Conservation (phyloP, 257 asterid species). For the Solanum raphanifolium region DNA sequence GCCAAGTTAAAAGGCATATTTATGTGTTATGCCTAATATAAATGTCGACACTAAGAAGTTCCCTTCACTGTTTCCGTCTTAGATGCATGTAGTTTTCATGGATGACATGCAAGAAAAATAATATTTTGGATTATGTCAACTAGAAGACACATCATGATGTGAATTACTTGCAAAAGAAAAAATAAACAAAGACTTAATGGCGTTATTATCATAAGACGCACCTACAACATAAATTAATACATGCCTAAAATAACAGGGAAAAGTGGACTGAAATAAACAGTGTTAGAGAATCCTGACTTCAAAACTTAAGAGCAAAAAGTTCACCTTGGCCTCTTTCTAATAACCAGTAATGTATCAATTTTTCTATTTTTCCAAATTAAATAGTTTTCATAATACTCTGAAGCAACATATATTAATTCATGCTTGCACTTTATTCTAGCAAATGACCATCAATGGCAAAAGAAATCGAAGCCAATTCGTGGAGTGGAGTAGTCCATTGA, state of each 20-base stretch:
- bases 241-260: background rate
- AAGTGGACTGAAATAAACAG: background rate
- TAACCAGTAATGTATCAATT: background rate
- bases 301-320: background rate
- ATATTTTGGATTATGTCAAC: background rate
- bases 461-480: slow-evolving; percentile 35
- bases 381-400: background rate
- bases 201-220: background rate
- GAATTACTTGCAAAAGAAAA: background rate
- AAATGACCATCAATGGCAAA: slow-evolving; percentile 35
- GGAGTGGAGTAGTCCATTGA: slow-evolving; percentile 63
- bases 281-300: background rate
- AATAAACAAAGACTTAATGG: background rate
- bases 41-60: background rate
- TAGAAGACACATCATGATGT: background rate
- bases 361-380: background rate
- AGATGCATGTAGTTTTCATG: background rate
- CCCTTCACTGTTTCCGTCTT: background rate
- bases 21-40: too few species aligned
- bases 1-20: too few species aligned
- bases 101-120: background rate
- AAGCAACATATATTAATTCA: background rate
- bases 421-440: background rate
- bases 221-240: background rate
- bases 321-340: background rate